Conservation (phyloP, 2,329 filamentous ascomycete genomes). For the Cladophialophora yegresii region DNA sequence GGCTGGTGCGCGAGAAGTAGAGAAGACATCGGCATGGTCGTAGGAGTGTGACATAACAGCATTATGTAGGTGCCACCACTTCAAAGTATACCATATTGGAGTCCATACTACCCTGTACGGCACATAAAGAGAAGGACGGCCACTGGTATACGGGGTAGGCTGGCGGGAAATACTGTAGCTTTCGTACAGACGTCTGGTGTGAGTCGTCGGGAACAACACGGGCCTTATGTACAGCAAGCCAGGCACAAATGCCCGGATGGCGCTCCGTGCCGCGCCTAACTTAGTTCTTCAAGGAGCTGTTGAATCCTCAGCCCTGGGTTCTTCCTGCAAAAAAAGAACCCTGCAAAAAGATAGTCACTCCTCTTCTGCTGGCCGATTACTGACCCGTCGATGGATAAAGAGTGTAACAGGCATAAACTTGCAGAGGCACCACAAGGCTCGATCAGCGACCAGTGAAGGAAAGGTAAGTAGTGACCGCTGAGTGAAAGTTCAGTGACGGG, state of each 20-base stretch:
- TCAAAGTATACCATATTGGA: too few relatives aligned
- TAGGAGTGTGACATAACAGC: not conserved
- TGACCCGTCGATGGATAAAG: not conserved
- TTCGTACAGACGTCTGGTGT: not conserved
- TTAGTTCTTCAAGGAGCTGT: not conserved
- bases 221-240: not conserved
- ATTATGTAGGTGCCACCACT: too few relatives aligned
- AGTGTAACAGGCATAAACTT: not conserved
- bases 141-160: too few relatives aligned
- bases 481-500: too few relatives aligned
- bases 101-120: too few relatives aligned
- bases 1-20: not conserved
- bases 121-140: too few relatives aligned
- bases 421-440: not conserved
- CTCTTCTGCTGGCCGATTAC: not conserved
- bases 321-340: too few relatives aligned
- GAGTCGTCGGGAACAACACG: not conserved
- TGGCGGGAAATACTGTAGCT: not conserved
- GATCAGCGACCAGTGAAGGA: too few relatives aligned
- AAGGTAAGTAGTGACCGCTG: too few relatives aligned
- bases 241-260: not conserved
- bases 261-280: not conserved
- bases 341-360: not conserved
- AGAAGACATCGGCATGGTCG: not conserved
- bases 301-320: not conserved